Conservation (phyloP, 441 rosid genomes). For the Euphorbia corollata region DNA sequence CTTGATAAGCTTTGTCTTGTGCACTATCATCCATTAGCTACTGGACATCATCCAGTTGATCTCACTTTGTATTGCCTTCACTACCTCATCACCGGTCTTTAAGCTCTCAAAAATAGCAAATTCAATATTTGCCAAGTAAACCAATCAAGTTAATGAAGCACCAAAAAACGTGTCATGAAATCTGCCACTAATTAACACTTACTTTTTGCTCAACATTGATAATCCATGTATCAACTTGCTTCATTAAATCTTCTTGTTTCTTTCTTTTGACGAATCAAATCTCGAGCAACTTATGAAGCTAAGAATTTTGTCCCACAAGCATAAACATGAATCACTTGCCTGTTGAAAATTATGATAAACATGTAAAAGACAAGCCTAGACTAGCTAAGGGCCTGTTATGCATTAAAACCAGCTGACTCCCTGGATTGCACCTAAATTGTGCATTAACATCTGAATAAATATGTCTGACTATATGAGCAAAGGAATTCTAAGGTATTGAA, state of each 20-base stretch:
- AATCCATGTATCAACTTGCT: slow-evolving; percentile 87
- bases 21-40: slow-evolving; percentile 89
- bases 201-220: slow-evolving; percentile 97
- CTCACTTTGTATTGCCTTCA: slow-evolving; percentile 84
- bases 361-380: too few relatives aligned
- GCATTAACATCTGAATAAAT: slow-evolving; percentile 28
- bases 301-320: too few relatives aligned
- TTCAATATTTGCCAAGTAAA: slow-evolving; percentile 88
- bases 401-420: slow-evolving; percentile 76
- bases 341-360: too few relatives aligned
- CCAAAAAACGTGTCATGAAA: neutral
- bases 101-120: slow-evolving; percentile 82
- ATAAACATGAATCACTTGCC: too few relatives aligned
- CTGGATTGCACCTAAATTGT: slow-evolving; percentile 62
- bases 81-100: slow-evolving; percentile 66
- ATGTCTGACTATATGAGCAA: slow-evolving; percentile 9
- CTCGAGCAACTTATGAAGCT: slow-evolving; percentile 75
- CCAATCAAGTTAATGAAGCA: slow-evolving; percentile 6
- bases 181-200: slow-evolving; percentile 10
- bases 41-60: slow-evolving; percentile 80
- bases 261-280: slow-evolving; percentile 67
- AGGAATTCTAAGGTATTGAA: slow-evolving; percentile 15
- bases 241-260: slow-evolving; percentile 76
- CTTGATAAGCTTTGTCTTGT: slow-evolving; percentile 92
- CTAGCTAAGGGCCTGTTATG: too few relatives aligned